Conservation (phyloP, 176 grass and related monocot species). For the Raddia guianensis region DNA sequence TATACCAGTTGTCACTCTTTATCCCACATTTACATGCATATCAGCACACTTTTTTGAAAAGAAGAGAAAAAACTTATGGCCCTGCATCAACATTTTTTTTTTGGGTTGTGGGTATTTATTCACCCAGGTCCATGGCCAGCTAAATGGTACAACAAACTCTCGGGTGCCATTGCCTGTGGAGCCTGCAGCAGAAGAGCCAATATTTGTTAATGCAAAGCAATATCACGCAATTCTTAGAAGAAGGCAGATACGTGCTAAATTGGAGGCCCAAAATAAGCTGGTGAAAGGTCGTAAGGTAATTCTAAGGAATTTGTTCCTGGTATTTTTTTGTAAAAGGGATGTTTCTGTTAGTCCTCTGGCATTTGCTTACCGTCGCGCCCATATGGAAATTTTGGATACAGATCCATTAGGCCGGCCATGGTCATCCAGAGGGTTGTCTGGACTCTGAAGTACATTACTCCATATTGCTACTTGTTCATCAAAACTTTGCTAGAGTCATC, state of each 20-base stretch:
- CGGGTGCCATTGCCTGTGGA: conserved; percentile 65
- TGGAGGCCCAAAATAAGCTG: conserved; percentile 96
- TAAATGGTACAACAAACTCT: conserved; percentile 45
- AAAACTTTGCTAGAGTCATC: conserved; percentile 9
- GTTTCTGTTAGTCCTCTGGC: conserved; percentile 11
- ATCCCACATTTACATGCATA: conserved; percentile 15
- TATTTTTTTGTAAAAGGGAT: conserved; percentile 20
- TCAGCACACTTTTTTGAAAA: background rate
- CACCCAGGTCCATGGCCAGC: conserved; percentile 62
- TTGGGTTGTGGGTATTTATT: conserved; percentile 9
- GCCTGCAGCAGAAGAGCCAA: conserved; percentile 75
- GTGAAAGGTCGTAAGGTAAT: conserved; percentile 89
- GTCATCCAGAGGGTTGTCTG: background rate
- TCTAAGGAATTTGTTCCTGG: background rate
- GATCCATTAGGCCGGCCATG: conserved; percentile 7
- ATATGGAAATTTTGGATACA: conserved; percentile 17
- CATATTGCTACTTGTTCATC: background rate
- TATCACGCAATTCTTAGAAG: conserved; percentile 93
- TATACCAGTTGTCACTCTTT: conserved; percentile 17
- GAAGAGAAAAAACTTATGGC: background rate
- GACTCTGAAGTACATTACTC: background rate
- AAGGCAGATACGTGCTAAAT: conserved; percentile 79
- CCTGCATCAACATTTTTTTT: background rate
- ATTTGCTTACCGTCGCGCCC: conserved; percentile 25
- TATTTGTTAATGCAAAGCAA: conserved; percentile 98